A percentile compares a stretch with the other conserved stretches of the same genome.
Conservation (phyloP, 805 yeast species). For the Yarrowia deformans region DNA sequence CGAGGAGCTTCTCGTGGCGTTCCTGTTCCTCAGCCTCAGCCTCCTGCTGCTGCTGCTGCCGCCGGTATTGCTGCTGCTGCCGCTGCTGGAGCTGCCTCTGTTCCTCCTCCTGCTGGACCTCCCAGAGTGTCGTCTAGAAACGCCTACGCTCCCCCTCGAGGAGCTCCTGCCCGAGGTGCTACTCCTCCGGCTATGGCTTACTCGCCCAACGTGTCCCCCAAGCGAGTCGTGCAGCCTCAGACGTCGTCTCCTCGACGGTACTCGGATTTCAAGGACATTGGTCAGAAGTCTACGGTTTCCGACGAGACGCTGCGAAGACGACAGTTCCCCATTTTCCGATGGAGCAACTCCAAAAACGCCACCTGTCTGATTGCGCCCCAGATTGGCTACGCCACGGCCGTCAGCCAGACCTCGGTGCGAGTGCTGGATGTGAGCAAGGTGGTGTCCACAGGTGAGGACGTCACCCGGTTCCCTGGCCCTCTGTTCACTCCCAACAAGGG, state of each 20-base stretch:
- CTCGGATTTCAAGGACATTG: constrained; percentile 35
- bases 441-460: constrained; percentile 47
- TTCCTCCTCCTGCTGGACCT: constrained; percentile 25
- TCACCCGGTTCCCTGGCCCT: constrained; percentile 70
- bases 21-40: constrained; percentile 20
- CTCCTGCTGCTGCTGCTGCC: constrained; percentile 20
- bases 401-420: constrained; percentile 48
- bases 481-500: constrained; percentile 53
- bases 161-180: constrained; percentile 22
- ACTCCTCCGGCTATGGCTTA: constrained; percentile 21
- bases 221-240: constrained; percentile 21
- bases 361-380: constrained; percentile 57
- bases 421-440: constrained; percentile 47
- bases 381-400: constrained; percentile 50
- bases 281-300: constrained; percentile 6
- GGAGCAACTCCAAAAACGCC: constrained; percentile 60
- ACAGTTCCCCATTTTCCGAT: constrained; percentile 79
- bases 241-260: constrained; percentile 23
- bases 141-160: constrained; percentile 37
- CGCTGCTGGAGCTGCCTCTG: constrained; percentile 4
- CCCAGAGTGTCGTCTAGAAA: constrained; percentile 28
- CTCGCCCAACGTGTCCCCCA: constrained; percentile 33
- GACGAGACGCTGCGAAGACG: constrained; percentile 59
- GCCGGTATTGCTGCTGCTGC: constrained; percentile 22
- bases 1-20: constrained; percentile 16